These are phyloP conservation scores for Ceratocystiopsis minuta DNA, from an alignment of 2,329 filamentous ascomycete species.

Conservation along the genomic window DNA sequence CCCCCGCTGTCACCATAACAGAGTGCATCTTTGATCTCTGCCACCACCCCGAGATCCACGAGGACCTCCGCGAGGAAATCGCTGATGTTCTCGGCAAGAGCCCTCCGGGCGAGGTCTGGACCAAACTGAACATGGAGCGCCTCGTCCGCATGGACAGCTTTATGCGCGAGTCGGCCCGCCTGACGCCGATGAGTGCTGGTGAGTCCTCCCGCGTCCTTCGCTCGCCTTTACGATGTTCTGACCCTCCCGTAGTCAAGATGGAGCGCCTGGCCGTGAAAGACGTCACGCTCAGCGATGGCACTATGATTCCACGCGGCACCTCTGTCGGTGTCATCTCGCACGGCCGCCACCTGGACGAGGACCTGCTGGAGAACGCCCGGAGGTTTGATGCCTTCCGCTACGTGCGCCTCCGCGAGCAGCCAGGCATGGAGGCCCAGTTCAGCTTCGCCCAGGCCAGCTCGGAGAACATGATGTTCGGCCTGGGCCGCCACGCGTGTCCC, in stretches of 20 bases:
- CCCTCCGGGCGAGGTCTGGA: conserved; percentile 24
- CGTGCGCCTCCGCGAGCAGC: conserved; percentile 24
- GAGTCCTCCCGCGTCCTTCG: conserved; percentile 10
- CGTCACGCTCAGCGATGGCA: conserved; percentile 27
- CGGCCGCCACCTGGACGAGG: conserved; percentile 23
- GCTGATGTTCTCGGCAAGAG: conserved; percentile 21
- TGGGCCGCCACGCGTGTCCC: conserved; percentile 29
- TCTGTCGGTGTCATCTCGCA: conserved; percentile 23
- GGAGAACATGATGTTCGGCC: conserved; percentile 30
- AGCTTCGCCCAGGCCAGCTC: conserved; percentile 22
- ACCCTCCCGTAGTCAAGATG: conserved; percentile 19
- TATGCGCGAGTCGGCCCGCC: conserved; percentile 25
- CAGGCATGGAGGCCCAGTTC: conserved; percentile 22
- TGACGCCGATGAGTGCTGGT: conserved; percentile 26
- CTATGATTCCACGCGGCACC: conserved; percentile 23
- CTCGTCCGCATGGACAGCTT: conserved; percentile 31
- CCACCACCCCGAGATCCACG: conserved; percentile 27
- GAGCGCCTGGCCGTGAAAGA: conserved; percentile 28
- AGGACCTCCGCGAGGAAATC: conserved; percentile 31
- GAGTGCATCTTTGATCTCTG: conserved; percentile 33
- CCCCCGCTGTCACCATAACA: conserved; percentile 25
- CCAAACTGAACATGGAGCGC: conserved; percentile 25
- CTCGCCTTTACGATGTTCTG: neutral
- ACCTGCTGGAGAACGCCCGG: conserved; percentile 22
- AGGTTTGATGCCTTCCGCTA: conserved; percentile 32